These are phyloP conservation scores for Globisporangium sylvaticum DNA, from an alignment of 352 stramenopile species.

Conservation along the genomic window DNA sequence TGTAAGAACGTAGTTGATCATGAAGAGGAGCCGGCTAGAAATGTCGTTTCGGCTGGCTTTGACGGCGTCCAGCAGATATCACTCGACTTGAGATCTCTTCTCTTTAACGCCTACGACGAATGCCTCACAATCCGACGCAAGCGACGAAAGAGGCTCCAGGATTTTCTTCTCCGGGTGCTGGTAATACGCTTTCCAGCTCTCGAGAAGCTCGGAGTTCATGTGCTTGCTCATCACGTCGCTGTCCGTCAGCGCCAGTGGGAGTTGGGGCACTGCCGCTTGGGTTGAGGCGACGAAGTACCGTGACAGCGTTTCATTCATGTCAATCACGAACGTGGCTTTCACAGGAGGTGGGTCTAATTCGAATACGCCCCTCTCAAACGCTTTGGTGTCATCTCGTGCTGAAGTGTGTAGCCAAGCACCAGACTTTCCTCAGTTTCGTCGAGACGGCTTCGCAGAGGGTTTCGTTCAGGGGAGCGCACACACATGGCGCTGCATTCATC, in stretches of 20 bases:
- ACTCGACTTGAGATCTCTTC: neutral
- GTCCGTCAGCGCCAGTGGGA: slow-evolving; percentile 24
- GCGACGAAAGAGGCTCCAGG: neutral
- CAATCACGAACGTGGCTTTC: slow-evolving; percentile 16
- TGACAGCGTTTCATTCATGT: slow-evolving; percentile 15
- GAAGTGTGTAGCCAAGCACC: slow-evolving; percentile 8
- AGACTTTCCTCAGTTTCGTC: slow-evolving; percentile 17
- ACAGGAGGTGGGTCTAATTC: slow-evolving; percentile 12
- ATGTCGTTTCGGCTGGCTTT: slow-evolving; percentile 13
- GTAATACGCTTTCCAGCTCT: slow-evolving; percentile 43
- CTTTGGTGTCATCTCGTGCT: neutral
- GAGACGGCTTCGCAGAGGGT: slow-evolving; percentile 23
- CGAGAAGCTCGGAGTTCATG: slow-evolving; percentile 37
- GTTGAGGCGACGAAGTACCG: slow-evolving; percentile 11
- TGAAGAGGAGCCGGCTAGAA: slow-evolving; percentile 18
- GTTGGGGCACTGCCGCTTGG: neutral
- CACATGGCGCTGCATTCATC: slow-evolving; percentile 21
- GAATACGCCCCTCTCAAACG: neutral
- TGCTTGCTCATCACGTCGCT: slow-evolving; percentile 26
- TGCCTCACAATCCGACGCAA: slow-evolving; percentile 12
- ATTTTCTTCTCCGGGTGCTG: slow-evolving; percentile 15
- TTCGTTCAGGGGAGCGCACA: slow-evolving; percentile 11
- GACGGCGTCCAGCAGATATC: neutral
- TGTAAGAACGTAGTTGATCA: slow-evolving; percentile 22
- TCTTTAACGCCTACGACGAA: slow-evolving; percentile 19